Evolutionary conservation across 345 rosid genomes (phyloP).

Genomic region (Brassica rapa): DNA sequence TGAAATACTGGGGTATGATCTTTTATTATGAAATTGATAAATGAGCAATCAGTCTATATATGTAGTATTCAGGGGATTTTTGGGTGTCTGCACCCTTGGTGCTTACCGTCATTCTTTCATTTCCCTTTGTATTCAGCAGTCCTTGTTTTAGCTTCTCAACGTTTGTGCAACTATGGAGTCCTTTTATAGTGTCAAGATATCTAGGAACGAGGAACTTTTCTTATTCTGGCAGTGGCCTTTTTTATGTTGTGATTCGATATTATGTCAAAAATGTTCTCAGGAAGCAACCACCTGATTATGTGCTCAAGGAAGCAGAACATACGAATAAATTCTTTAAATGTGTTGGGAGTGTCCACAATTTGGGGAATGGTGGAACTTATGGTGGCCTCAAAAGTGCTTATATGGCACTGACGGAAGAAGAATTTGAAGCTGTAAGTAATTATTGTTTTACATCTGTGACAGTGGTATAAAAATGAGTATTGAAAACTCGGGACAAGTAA

Average conservation of each 20-base stretch:
- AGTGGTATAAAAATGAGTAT: background rate
- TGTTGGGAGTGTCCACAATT: constrained; percentile 71
- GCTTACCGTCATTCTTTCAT: background rate
- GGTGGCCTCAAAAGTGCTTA: constrained; percentile 63
- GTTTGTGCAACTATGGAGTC: constrained; percentile 18
- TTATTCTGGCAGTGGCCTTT: constrained; percentile 1
- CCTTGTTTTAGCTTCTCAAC: constrained; percentile 12
- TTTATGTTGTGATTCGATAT: constrained; percentile 22
- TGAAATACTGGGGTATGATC: constrained; percentile 80
- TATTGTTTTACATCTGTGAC: constrained; percentile 7
- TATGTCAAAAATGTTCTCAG: constrained; percentile 54
- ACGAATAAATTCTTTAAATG: constrained; percentile 91
- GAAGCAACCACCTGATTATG: constrained; percentile 93
- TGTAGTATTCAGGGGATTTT: constrained; percentile 6
- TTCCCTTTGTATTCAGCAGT: constrained; percentile 13
- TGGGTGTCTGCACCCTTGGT: constrained; percentile 22
- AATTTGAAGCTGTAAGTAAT: constrained; percentile 89
- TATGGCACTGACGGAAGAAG: constrained; percentile 78
- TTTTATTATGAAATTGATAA: constrained; percentile 23
- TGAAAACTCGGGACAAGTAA: constrained; percentile 7
- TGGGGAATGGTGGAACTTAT: constrained; percentile 61
- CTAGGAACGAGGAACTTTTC: constrained; percentile 30
- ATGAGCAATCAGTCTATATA: background rate
- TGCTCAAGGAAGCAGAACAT: constrained; percentile 91
- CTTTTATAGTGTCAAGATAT: constrained; percentile 1